phyloP scores from a whole-genome alignment of 768 basidiomycete genomes.

The Steccherinum ochraceum region DNA sequence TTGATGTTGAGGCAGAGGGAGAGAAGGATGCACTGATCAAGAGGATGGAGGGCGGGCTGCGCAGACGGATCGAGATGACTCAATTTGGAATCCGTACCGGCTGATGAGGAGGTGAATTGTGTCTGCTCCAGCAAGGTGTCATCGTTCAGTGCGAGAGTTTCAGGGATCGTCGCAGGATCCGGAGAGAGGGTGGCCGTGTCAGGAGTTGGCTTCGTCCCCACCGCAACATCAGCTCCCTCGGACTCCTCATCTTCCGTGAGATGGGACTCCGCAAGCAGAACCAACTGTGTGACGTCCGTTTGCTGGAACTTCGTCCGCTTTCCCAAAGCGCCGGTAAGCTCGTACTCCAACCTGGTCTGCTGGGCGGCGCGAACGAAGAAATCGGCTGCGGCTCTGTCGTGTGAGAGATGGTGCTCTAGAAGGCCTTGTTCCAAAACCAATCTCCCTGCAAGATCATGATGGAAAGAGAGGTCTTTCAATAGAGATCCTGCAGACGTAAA shows the following conservation, averaged over 20 bases:
- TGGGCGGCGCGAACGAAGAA: slow-evolving; percentile 73
- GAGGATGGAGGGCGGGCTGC: slow-evolving; percentile 84
- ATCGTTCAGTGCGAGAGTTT: slow-evolving; percentile 82
- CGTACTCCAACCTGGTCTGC: slow-evolving; percentile 76
- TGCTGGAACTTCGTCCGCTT: slow-evolving; percentile 93
- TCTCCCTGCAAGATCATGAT: slow-evolving; percentile 62
- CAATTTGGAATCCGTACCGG: slow-evolving; percentile 40
- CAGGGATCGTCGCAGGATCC: slow-evolving; percentile 37
- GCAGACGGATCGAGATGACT: slow-evolving; percentile 72
- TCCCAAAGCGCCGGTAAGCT: slow-evolving; percentile 88
- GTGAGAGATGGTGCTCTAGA: slow-evolving; percentile 65
- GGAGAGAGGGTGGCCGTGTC: slow-evolving; percentile 3
- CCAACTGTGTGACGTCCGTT: slow-evolving; percentile 79
- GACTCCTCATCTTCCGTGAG: slow-evolving; percentile 6
- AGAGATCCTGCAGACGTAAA: slow-evolving; percentile 38
- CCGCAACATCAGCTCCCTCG: neutral
- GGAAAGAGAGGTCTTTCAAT: slow-evolving; percentile 30
- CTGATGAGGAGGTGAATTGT: slow-evolving; percentile 69
- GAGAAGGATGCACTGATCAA: slow-evolving; percentile 91
- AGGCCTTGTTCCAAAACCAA: slow-evolving; percentile 74
- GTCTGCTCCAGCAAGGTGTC: slow-evolving; percentile 96
- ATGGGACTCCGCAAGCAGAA: slow-evolving; percentile 87
- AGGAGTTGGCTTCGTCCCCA: slow-evolving; percentile 3
- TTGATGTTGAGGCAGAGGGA: slow-evolving; percentile 85
- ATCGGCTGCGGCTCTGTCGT: slow-evolving; percentile 74